Percentiles rank a stretch among this genome's conserved stretches.
Conservation (phyloP, 2,329 filamentous ascomycete genomes). For the Aspergillus amoenus region DNA sequence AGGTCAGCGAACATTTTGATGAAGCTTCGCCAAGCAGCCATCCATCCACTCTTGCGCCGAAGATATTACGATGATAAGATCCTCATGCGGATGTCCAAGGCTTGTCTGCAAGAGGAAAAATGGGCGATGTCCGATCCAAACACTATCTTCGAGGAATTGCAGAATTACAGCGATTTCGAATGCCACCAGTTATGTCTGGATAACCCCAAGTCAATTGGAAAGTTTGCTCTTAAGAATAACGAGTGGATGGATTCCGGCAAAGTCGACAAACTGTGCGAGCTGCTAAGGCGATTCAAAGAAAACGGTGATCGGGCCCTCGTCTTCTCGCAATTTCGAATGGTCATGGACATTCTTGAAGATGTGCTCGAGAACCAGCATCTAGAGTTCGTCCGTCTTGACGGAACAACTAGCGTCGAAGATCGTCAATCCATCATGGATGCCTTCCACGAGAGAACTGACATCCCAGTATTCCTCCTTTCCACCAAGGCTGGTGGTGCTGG, state of each 20-base stretch:
- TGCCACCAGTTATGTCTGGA: constrained; percentile 59
- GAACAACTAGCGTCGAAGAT: constrained; percentile 74
- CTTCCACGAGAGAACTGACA: constrained; percentile 72
- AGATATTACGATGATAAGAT: constrained; percentile 73
- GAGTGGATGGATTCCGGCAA: constrained; percentile 79
- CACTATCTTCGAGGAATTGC: constrained; percentile 55
- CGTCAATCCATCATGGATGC: constrained; percentile 86
- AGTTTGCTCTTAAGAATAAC: constrained; percentile 58
- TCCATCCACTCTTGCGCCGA: constrained; percentile 86
- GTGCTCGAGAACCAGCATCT: constrained; percentile 73
- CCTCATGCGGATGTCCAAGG: constrained; percentile 73
- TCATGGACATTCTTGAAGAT: constrained; percentile 85
- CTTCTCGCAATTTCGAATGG: constrained; percentile 89
- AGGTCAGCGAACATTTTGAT: constrained; percentile 72
- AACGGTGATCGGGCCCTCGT: constrained; percentile 86
- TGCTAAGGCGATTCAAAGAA: constrained; percentile 70
- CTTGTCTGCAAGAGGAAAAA: constrained; percentile 68
- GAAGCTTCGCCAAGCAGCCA: constrained; percentile 86
- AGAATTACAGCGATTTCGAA: constrained; percentile 60
- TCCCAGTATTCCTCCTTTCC: constrained; percentile 88
- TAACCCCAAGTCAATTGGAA: constrained; percentile 52
- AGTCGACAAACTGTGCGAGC: constrained; percentile 72
- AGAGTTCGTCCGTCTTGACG: constrained; percentile 81
- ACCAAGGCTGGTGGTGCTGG: constrained; percentile 95
- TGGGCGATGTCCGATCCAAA: constrained; percentile 52